Conservation (phyloP, 306 rosid species). For the Styphnolobium japonicum region DNA sequence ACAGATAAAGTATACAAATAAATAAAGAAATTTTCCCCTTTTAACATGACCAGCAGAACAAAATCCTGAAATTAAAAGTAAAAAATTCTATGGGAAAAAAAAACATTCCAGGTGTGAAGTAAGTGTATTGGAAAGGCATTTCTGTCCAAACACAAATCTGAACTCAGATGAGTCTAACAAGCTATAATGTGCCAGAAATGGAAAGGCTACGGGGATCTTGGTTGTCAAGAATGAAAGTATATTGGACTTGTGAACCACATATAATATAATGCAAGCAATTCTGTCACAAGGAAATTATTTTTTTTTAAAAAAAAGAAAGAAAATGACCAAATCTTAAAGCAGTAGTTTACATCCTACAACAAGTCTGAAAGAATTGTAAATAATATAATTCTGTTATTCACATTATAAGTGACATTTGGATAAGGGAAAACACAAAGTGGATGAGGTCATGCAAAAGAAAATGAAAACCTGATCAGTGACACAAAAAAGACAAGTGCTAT, state of each 20-base stretch:
- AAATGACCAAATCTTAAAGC: neutral
- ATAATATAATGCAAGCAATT: neutral
- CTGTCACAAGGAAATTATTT: neutral
- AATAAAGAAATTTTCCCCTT: neutral
- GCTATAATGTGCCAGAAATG: constrained; percentile 1
- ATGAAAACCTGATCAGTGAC: neutral
- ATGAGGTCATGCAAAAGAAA: neutral
- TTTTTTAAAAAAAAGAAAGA: neutral
- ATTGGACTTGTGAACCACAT: neutral
- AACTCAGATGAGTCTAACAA: neutral
- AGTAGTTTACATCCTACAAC: neutral
- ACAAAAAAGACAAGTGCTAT: neutral
- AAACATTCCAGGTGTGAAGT: neutral
- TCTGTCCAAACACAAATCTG: neutral
- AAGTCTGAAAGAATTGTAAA: constrained; percentile 17
- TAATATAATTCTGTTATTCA: neutral
- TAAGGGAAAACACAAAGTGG: neutral
- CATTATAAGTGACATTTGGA: neutral
- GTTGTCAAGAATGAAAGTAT: neutral
- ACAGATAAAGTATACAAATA: neutral
- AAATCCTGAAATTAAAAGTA: neutral
- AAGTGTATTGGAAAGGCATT: neutral
- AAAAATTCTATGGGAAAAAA: neutral
- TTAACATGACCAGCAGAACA: neutral
- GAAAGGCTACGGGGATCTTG: neutral